phyloP scores from a whole-genome alignment of 2,329 filamentous ascomycete species.

The Didymella arachidicola region DNA sequence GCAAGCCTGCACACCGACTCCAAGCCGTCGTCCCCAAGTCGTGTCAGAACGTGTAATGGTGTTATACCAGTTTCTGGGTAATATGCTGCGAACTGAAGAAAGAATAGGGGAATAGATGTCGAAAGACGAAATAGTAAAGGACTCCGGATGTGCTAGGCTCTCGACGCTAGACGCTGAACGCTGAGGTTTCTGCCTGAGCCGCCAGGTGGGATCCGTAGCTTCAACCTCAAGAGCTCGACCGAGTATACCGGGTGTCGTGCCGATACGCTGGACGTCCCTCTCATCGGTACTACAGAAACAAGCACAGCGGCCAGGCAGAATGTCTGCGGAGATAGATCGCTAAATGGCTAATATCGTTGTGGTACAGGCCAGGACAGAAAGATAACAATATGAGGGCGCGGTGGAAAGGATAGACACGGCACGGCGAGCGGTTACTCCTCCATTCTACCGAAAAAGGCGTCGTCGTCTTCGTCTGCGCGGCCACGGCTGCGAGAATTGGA shows the following conservation, averaged over 20 bases:
- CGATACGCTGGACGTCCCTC: conserved; percentile 42
- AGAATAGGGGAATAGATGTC: conserved; percentile 13
- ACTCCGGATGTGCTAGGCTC: conserved; percentile 38
- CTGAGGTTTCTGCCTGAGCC: conserved; percentile 16
- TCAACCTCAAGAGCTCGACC: conserved; percentile 51
- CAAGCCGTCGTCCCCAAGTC: conserved; percentile 13
- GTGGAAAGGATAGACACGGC: background rate
- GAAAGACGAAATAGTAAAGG: conserved; percentile 1
- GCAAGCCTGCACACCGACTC: conserved; percentile 6
- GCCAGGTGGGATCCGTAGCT: conserved; percentile 37
- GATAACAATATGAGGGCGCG: conserved; percentile 15
- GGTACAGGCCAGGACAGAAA: conserved; percentile 41
- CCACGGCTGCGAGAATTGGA: conserved; percentile 57
- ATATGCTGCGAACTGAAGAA: conserved; percentile 17
- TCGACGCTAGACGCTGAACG: conserved; percentile 43
- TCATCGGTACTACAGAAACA: conserved; percentile 51
- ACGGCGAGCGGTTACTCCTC: conserved; percentile 65
- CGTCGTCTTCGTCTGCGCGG: conserved; percentile 85
- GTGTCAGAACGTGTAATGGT: conserved; percentile 17
- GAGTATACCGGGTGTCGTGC: conserved; percentile 4
- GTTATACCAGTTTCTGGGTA: conserved; percentile 21
- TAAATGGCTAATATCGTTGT: conserved; percentile 47
- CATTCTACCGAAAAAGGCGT: conserved; percentile 95
- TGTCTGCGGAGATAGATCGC: conserved; percentile 51
- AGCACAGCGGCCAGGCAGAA: conserved; percentile 29